These are phyloP conservation scores for Hansenula sp. DNA, from an alignment of 1,139 yeast species.

Conservation along the genomic window DNA sequence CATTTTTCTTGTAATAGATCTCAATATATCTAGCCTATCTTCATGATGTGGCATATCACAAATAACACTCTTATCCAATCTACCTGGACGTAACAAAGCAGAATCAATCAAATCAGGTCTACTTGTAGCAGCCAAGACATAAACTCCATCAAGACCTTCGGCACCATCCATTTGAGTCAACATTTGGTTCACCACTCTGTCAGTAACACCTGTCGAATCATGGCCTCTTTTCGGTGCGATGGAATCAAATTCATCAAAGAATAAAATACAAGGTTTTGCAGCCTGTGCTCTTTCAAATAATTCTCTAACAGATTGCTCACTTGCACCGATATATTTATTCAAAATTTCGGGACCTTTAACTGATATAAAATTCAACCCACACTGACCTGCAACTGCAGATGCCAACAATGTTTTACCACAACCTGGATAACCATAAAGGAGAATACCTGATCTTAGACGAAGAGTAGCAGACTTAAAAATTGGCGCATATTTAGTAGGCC, in stretches of 20 bases:
- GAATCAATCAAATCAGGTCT: conserved; percentile 95
- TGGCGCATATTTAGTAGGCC: conserved; percentile 97
- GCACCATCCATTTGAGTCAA: conserved; percentile 99
- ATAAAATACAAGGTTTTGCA: conserved; percentile 89
- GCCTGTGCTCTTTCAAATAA: conserved; percentile 91
- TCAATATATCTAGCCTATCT: conserved; percentile 72
- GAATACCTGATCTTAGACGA: conserved; percentile 81
- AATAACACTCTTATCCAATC: conserved; percentile 85
- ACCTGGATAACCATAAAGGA: conserved; percentile 94
- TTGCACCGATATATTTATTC: conserved; percentile 95
- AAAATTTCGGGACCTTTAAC: conserved; percentile 95
- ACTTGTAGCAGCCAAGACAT: conserved; percentile 93
- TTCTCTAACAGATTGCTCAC: conserved; percentile 92
- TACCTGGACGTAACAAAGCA: conserved; percentile 91
- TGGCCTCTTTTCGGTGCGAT: conserved; percentile 98
- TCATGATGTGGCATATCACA: conserved; percentile 78
- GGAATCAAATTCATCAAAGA: conserved; percentile 95
- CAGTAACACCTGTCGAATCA: conserved; percentile 97
- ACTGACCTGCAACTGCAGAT: conserved; percentile 89
- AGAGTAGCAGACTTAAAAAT: conserved; percentile 86
- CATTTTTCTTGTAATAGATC: conserved; percentile 57
- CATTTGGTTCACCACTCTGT: conserved; percentile 94
- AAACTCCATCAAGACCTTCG: conserved; percentile 95
- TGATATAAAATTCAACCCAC: conserved; percentile 90
- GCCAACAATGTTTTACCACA: conserved; percentile 95